Percentiles rank a stretch among this genome's conserved stretches.
Evolutionary conservation across 768 basidiomycete genomes (phyloP).

Genomic region (Agaricus subrufescens): DNA sequence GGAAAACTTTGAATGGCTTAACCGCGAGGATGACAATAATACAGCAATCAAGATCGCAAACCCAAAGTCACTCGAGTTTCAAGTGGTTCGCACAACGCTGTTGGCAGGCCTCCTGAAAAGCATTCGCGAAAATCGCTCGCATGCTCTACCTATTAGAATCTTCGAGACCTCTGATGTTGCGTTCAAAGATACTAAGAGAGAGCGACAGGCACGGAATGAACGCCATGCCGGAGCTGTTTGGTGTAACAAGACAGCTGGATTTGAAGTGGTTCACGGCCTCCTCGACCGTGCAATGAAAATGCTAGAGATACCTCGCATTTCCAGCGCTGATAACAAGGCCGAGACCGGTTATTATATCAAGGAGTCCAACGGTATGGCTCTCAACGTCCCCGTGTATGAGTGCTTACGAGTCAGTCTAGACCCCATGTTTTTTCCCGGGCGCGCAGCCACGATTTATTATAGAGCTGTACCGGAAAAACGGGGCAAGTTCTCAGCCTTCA

Average conservation of each 20-base stretch:
- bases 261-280: conserved; percentile 94
- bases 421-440: conserved; percentile 90
- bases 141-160: conserved; percentile 85
- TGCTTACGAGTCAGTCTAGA: conserved; percentile 42
- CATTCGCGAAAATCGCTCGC: conserved; percentile 92
- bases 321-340: conserved; percentile 48
- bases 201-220: conserved; percentile 85
- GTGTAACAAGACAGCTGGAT: conserved; percentile 96
- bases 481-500: conserved; percentile 27
- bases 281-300: conserved; percentile 95
- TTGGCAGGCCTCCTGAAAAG: conserved; percentile 96
- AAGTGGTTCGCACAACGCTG: conserved; percentile 94
- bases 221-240: conserved; percentile 87
- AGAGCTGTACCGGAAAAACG: conserved; percentile 45
- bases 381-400: background rate
- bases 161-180: conserved; percentile 95
- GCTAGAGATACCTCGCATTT: conserved; percentile 83
- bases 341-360: conserved; percentile 88
- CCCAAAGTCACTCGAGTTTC: conserved; percentile 96
- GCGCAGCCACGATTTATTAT: conserved; percentile 90
- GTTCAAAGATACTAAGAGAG: conserved; percentile 73
- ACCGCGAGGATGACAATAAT: conserved; percentile 76
- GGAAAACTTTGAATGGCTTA: conserved; percentile 95
- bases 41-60: conserved; percentile 91
- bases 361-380: conserved; percentile 70